A percentile compares a stretch with the other conserved stretches of the same genome.
Evolutionary conservation across 331 rosid species (phyloP).

Genomic region (Acacia concinna): DNA sequence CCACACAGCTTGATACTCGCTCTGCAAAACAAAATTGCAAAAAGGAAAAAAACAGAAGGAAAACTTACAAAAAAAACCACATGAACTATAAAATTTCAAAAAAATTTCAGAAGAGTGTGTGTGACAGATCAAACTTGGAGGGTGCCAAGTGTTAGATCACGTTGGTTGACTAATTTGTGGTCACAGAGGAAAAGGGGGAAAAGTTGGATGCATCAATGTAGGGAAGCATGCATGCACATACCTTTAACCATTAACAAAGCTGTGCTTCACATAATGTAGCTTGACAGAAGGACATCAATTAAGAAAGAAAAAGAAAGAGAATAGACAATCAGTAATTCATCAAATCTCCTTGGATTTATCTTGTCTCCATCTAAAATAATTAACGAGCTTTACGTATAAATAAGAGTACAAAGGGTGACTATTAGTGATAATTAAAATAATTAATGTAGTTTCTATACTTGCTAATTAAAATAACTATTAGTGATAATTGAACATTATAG

Average conservation of each 20-base stretch:
- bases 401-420: neutral
- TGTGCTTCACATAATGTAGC: slow-evolving; percentile 39
- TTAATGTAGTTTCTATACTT: neutral
- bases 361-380: slow-evolving; percentile 19
- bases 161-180: slow-evolving; percentile 18
- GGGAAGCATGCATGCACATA: slow-evolving; percentile 39
- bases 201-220: slow-evolving; percentile 44
- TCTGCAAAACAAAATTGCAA: neutral
- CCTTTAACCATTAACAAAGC: slow-evolving; percentile 45
- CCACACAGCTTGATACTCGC: neutral
- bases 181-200: slow-evolving; percentile 14
- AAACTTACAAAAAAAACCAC: too few relatives aligned
- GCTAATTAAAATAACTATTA: neutral
- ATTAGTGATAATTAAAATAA: too few relatives aligned
- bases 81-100: too few relatives aligned
- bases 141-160: slow-evolving; percentile 23
- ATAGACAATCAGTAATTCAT: neutral
- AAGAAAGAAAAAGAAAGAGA: neutral
- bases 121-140: slow-evolving; percentile 20
- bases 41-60: neutral
- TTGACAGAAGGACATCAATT: neutral
- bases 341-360: slow-evolving; percentile 52
- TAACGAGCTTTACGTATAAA: neutral
- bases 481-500: neutral
- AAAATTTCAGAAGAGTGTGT: too few relatives aligned